Evolutionary conservation across 192 early-diverging fungal species (phyloP), one percentile per base, ranked within the genome.

Genomic region (Chytriomyces confervae): DNA sequence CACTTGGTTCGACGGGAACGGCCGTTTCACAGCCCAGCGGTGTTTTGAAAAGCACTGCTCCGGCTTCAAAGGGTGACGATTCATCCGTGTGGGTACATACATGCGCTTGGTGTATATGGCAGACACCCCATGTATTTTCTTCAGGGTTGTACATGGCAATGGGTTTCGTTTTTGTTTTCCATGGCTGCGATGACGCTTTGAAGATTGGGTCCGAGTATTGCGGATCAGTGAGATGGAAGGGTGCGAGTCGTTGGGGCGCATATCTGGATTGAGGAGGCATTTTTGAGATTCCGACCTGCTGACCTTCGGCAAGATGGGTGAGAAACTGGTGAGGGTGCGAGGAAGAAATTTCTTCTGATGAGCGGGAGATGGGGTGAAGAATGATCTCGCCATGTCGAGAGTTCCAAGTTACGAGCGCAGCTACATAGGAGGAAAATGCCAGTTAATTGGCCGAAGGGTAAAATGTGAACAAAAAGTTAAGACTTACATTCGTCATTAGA

Each of bases 391-490:
- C 74, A 50, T 76, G 74, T n/a, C 74, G 43, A 16, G n/a, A 23
- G 36, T 76, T 76, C 74, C 74, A 76, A 6, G 74, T 76, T 8
- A 76, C 24, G 45, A 76, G 29, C 8, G 74, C 74, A 49, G n/a
- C 74, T 76, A 51, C 20, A 47, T 62, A 63, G 49, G 24, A 8
- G n/a, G 43, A 60, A 8, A 63, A 60, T 60, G 43, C 9, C 3
- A 60, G 10, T 60, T 57, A n/a, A 24, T 13, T 5, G 67, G 16
- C 5, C 1, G 66, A 10, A 44, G 51, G 11, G 23, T 8, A 44
- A 44, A 18, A 13, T 23, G 53, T 8, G 11, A 68, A 13, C 11
- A 68, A 48, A 18, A 23, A 13, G 49, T 20, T 0, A 46, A 0
- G 16, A 10, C 10, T 50, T 70, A 70, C 69, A 50, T 53, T 70